phyloP scores from a whole-genome alignment of 2,329 filamentous ascomycete species.

The Beauveria sp. region DNA sequence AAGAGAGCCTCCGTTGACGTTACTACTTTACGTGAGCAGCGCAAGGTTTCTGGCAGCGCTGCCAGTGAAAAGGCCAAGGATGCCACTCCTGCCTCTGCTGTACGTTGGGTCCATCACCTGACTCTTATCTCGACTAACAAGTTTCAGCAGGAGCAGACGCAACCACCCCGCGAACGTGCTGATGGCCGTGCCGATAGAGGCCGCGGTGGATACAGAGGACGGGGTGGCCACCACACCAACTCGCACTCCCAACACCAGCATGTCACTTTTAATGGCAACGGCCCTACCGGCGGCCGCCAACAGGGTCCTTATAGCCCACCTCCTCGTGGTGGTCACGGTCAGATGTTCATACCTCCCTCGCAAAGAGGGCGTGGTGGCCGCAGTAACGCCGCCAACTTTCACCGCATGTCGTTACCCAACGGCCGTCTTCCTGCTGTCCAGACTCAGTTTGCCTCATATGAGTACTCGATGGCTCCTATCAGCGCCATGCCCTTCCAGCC shows the following conservation, averaged over 20 bases:
- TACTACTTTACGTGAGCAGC: slow-evolving; percentile 34
- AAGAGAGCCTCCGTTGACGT: slow-evolving; percentile 41
- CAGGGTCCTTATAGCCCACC: slow-evolving; percentile 38
- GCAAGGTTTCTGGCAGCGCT: slow-evolving; percentile 33
- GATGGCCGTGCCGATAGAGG: slow-evolving; percentile 34
- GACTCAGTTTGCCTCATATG: slow-evolving; percentile 28
- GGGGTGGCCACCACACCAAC: slow-evolving; percentile 36
- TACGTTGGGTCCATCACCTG: slow-evolving; percentile 26
- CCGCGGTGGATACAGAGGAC: slow-evolving; percentile 38
- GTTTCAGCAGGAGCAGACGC: slow-evolving; percentile 19
- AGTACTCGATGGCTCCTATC: slow-evolving; percentile 35
- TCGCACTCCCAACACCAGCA: slow-evolving; percentile 29
- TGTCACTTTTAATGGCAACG: slow-evolving; percentile 26
- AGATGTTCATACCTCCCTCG: slow-evolving; percentile 25
- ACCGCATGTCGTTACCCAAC: slow-evolving; percentile 34
- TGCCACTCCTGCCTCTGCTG: slow-evolving; percentile 24
- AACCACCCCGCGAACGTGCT: slow-evolving; percentile 23
- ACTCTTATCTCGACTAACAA: background rate
- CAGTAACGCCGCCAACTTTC: slow-evolving; percentile 26
- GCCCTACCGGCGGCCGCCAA: slow-evolving; percentile 24
- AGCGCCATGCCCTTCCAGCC: slow-evolving; percentile 26
- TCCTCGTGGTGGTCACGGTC: slow-evolving; percentile 29
- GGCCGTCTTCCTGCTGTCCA: slow-evolving; percentile 31
- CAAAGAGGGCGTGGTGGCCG: slow-evolving; percentile 25
- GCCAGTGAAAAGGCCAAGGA: slow-evolving; percentile 36